A percentile compares a stretch with the other conserved stretches of the same genome.
Evolutionary conservation across 2,329 filamentous ascomycete genomes (phyloP).

Genomic region (Colletotrichum falcatum): DNA sequence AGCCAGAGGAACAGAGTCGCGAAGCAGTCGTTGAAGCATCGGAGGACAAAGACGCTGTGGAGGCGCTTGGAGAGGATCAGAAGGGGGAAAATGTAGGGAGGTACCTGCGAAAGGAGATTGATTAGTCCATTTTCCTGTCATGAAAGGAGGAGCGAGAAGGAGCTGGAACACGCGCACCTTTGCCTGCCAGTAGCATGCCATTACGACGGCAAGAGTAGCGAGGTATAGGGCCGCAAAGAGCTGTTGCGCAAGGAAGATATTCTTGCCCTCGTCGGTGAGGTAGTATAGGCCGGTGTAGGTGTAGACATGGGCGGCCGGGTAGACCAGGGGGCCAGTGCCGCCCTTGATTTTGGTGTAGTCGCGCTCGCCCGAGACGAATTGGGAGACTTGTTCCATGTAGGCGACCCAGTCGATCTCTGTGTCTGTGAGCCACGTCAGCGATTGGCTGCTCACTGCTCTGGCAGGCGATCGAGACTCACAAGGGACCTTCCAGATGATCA

Average conservation of each 20-base stretch:
- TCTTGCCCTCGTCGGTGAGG: constrained; percentile 78
- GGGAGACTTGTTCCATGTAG: constrained; percentile 93
- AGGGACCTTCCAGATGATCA: constrained; percentile 84
- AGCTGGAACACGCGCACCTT: constrained; percentile 61
- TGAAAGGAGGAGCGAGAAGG: constrained; percentile 10
- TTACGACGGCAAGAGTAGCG: constrained; percentile 78
- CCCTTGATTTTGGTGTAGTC: constrained; percentile 90
- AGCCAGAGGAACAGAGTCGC: constrained; percentile 86
- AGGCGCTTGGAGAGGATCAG: constrained; percentile 90
- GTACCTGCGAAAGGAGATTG: constrained; percentile 63
- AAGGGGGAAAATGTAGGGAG: constrained; percentile 88
- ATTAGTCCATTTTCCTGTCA: constrained; percentile 20
- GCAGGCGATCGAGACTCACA: constrained; percentile 67
- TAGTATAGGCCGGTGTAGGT: constrained; percentile 85
- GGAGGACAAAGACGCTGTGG: constrained; percentile 92
- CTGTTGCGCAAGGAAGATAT: constrained; percentile 85
- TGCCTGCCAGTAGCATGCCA: constrained; percentile 83
- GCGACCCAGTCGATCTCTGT: constrained; percentile 98
- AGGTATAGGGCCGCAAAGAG: constrained; percentile 87
- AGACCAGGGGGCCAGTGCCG: constrained; percentile 92
- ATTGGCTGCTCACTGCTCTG: neutral
- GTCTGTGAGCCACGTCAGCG: constrained; percentile 61
- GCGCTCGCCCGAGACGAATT: constrained; percentile 85
- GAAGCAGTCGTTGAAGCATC: constrained; percentile 96
- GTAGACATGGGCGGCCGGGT: constrained; percentile 94